Conservation (phyloP, 805 yeast genomes). For the Metschnikowia colocasiae region DNA sequence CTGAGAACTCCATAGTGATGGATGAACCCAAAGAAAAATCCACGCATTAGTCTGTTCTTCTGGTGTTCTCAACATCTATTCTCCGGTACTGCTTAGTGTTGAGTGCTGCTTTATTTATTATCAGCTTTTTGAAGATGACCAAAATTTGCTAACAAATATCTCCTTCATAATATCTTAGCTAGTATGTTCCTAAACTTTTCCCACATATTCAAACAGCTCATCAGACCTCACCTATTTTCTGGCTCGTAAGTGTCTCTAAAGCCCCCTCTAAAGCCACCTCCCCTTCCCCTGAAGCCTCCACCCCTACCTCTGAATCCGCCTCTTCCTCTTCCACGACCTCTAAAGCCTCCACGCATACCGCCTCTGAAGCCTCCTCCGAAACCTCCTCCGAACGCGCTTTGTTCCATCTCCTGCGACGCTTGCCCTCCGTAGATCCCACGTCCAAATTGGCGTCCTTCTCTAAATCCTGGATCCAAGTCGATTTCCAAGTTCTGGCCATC, state of each 20-base stretch:
- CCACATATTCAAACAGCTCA: not conserved
- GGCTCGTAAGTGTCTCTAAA: conserved; percentile 13
- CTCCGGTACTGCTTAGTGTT: not conserved
- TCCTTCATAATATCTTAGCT: not conserved
- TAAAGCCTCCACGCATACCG: conserved; percentile 45
- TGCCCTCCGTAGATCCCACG: conserved; percentile 94
- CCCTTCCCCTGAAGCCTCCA: conserved; percentile 23
- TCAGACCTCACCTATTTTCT: not conserved
- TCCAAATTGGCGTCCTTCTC: conserved; percentile 94
- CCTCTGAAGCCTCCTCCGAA: conserved; percentile 36
- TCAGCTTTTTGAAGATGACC: not conserved
- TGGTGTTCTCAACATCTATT: not conserved
- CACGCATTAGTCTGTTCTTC: not conserved
- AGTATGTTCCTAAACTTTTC: not conserved
- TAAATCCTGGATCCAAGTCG: conserved; percentile 94
- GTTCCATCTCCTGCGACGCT: conserved; percentile 59
- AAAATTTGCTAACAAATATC: not conserved
- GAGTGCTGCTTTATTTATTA: not conserved
- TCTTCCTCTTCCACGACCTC: conserved; percentile 36
- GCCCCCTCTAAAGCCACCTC: conserved; percentile 22
- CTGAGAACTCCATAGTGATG: not conserved
- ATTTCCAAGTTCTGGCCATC: conserved; percentile 80
- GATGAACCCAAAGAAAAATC: not conserved
- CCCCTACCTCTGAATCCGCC: conserved; percentile 24
- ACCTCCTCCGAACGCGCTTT: conserved; percentile 19